phyloP scores from a whole-genome alignment of 1,139 yeast species.

The Zygoascus sp. region DNA sequence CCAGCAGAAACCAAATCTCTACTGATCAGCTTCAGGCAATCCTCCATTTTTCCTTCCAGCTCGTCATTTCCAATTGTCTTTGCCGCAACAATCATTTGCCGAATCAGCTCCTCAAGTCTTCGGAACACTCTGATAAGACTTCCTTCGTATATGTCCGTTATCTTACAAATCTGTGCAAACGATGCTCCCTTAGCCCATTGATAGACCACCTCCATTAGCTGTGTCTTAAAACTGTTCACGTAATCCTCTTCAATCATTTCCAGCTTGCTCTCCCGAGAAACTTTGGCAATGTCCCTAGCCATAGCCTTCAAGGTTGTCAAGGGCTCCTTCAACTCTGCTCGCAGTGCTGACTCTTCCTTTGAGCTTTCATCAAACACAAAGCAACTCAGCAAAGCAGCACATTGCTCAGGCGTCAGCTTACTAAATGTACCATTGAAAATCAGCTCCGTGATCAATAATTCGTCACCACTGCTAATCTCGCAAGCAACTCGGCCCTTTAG shows the following conservation, averaged over 20 bases:
- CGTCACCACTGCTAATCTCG: conserved; percentile 91
- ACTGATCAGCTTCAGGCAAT: conserved; percentile 77
- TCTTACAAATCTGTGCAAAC: conserved; percentile 93
- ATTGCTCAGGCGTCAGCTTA: conserved; percentile 80
- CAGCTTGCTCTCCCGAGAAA: conserved; percentile 81
- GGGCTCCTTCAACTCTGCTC: conserved; percentile 87
- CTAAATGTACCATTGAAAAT: conserved; percentile 93
- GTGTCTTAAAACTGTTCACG: conserved; percentile 83
- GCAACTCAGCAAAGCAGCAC: conserved; percentile 88
- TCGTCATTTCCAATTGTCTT: conserved; percentile 87
- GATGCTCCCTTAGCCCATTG: conserved; percentile 97
- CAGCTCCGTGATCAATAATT: conserved; percentile 73
- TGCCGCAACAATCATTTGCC: conserved; percentile 87
- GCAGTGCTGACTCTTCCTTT: conserved; percentile 78
- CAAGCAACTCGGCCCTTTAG: conserved; percentile 95
- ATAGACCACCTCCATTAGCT: conserved; percentile 92
- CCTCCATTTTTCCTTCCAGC: conserved; percentile 83
- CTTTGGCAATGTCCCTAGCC: conserved; percentile 85
- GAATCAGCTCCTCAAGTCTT: conserved; percentile 84
- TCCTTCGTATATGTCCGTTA: conserved; percentile 99
- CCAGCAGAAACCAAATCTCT: conserved; percentile 97
- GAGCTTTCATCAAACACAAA: conserved; percentile 97
- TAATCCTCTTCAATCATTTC: conserved; percentile 89
- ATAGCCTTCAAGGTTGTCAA: conserved; percentile 79
- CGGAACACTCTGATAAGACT: conserved; percentile 90